phyloP scores from a whole-genome alignment of 2,329 filamentous ascomycete species.

The Microsporum ferrugineum region DNA sequence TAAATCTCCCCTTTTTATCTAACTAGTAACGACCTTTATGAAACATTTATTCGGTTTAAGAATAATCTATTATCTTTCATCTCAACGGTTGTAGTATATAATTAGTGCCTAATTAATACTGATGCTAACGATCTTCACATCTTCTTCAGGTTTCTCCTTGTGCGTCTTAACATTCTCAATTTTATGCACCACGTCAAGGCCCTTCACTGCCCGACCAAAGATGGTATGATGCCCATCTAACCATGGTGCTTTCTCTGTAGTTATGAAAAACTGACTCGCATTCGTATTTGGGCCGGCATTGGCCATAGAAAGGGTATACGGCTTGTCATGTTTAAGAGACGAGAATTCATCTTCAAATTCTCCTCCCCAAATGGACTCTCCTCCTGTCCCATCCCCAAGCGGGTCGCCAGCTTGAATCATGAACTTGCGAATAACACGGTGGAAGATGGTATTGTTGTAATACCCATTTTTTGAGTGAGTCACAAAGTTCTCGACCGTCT shows the following conservation, averaged over 20 bases:
- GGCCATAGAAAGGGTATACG: constrained; percentile 94
- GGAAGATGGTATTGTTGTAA: constrained; percentile 97
- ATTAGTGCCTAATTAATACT: constrained; percentile 16
- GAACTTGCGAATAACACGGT: constrained; percentile 92
- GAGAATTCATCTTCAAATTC: constrained; percentile 93
- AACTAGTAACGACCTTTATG: not conserved
- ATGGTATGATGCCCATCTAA: constrained; percentile 93
- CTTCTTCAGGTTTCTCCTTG: constrained; percentile 89
- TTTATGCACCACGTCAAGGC: constrained; percentile 86
- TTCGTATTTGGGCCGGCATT: constrained; percentile 95
- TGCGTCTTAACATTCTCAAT: constrained; percentile 84
- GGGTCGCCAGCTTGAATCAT: constrained; percentile 90
- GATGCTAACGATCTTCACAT: constrained; percentile 95
- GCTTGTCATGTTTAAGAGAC: constrained; percentile 81
- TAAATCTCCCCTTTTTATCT: not conserved
- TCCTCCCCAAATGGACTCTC: constrained; percentile 83
- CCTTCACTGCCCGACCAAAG: constrained; percentile 81
- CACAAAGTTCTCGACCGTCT: constrained; percentile 94
- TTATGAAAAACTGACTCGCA: constrained; percentile 96
- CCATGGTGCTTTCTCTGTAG: constrained; percentile 94
- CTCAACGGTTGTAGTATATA: not conserved
- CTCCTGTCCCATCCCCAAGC: constrained; percentile 76
- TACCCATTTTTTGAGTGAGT: constrained; percentile 82
- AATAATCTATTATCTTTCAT: no score
- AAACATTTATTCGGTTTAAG: no score